Conservation (phyloP, 2,329 filamentous ascomycete genomes). For the Exutisphaerella laricina region DNA sequence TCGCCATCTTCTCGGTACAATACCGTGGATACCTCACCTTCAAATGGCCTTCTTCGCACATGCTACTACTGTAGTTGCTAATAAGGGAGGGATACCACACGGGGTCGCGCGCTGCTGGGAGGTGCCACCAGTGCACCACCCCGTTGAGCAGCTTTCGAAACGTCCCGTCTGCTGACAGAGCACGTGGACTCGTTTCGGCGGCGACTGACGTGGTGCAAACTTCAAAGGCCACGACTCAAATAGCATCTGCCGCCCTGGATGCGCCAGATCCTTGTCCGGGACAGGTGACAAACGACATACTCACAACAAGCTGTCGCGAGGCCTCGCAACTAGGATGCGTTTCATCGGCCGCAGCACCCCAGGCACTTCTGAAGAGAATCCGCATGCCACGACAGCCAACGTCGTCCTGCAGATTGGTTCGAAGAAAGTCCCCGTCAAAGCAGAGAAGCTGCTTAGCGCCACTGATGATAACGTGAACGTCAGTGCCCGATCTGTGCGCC, state of each 20-base stretch:
- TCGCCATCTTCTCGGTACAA: conserved; percentile 1
- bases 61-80: too few relatives aligned
- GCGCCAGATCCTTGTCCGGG: background rate
- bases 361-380: background rate
- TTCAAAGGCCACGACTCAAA: too few relatives aligned
- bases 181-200: too few relatives aligned
- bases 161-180: too few relatives aligned
- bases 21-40: background rate
- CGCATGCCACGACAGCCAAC: conserved; percentile 1
- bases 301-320: too few relatives aligned
- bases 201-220: too few relatives aligned
- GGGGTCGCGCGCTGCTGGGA: background rate
- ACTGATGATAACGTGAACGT: background rate
- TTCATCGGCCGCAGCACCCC: background rate
- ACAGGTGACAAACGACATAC: background rate
- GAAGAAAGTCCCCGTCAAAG: conserved; percentile 17
- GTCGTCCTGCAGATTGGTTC: conserved; percentile 17
- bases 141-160: too few relatives aligned
- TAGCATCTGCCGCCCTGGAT: background rate
- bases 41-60: background rate
- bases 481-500: background rate
- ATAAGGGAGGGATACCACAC: background rate
- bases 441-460: conserved; percentile 13
- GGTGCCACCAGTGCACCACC: background rate
- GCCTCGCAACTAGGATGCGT: background rate